Percentiles rank a stretch among this genome's conserved stretches.
Evolutionary conservation across 805 yeast genomes (phyloP).

Genomic region (Saccharomycopsis babjevae): DNA sequence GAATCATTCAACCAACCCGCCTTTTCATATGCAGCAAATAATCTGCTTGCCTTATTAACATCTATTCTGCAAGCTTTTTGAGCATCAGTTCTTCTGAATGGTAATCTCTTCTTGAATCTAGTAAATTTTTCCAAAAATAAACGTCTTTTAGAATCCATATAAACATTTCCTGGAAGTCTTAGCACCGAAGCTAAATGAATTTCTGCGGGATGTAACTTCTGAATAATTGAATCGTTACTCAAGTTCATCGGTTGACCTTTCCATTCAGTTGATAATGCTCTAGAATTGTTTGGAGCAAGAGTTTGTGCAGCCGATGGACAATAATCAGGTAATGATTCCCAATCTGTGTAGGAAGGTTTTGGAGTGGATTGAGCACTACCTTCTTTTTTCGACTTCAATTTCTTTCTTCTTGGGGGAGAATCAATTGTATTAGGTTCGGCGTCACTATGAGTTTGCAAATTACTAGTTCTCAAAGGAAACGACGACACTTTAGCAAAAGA

Average conservation of each 20-base stretch:
- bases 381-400: slow-evolving; percentile 17
- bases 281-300: slow-evolving; percentile 51
- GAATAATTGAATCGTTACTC: slow-evolving; percentile 60
- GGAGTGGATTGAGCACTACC: slow-evolving; percentile 22
- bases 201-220: slow-evolving; percentile 85
- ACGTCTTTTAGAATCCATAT: slow-evolving; percentile 72
- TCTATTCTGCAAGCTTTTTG: slow-evolving; percentile 97
- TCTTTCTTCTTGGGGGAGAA: slow-evolving; percentile 16
- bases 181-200: slow-evolving; percentile 75
- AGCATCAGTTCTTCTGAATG: slow-evolving; percentile 93
- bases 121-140: slow-evolving; percentile 83
- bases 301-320: slow-evolving; percentile 54
- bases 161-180: slow-evolving; percentile 78
- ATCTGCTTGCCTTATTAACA: slow-evolving; percentile 88
- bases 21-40: slow-evolving; percentile 81
- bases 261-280: slow-evolving; percentile 87
- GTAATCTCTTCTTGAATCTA: slow-evolving; percentile 55
- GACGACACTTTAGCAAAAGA: background rate
- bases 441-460: background rate
- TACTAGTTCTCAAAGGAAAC: background rate
- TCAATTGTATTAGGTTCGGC: slow-evolving; percentile 3
- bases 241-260: slow-evolving; percentile 96
- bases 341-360: slow-evolving; percentile 30
- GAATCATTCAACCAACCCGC: slow-evolving; percentile 86
- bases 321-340: slow-evolving; percentile 70